Evolutionary conservation across 768 basidiomycete genomes (phyloP).

Genomic region (Boletus pseudopeckii): DNA sequence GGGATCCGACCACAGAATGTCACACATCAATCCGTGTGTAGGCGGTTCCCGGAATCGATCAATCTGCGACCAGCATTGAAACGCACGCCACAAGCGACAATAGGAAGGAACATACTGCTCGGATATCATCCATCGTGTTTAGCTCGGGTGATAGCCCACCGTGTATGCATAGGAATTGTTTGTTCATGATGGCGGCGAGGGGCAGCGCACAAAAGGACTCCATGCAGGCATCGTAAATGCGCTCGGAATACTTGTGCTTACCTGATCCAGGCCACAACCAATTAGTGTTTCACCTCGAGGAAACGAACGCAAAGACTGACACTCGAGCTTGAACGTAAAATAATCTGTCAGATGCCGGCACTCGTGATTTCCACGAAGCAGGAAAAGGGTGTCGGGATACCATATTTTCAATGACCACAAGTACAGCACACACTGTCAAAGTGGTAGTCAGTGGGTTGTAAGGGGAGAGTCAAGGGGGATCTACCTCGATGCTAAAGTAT

Average conservation of each 20-base stretch:
- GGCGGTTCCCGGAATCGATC: slow-evolving; percentile 99
- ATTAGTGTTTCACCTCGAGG: slow-evolving; percentile 4
- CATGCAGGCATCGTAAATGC: slow-evolving; percentile 97
- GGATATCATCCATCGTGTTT: slow-evolving; percentile 92
- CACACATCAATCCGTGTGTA: slow-evolving; percentile 96
- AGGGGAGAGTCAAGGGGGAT: slow-evolving; percentile 5
- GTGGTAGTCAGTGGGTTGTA: not conserved
- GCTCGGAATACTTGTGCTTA: slow-evolving; percentile 98
- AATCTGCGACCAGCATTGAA: slow-evolving; percentile 48
- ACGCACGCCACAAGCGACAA: not conserved
- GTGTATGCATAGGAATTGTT: slow-evolving; percentile 98
- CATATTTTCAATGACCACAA: slow-evolving; percentile 99
- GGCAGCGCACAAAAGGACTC: slow-evolving; percentile 95
- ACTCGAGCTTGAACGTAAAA: slow-evolving; percentile 98
- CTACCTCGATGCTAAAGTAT: slow-evolving; percentile 89
- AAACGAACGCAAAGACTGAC: slow-evolving; percentile 45
- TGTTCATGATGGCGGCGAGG: slow-evolving; percentile 97
- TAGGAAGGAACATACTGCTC: slow-evolving; percentile 52
- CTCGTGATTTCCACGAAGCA: slow-evolving; percentile 97
- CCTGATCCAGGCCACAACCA: slow-evolving; percentile 43
- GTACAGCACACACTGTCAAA: slow-evolving; percentile 85
- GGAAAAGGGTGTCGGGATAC: slow-evolving; percentile 96
- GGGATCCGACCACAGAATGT: slow-evolving; percentile 98
- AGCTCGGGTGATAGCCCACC: slow-evolving; percentile 95
- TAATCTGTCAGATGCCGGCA: slow-evolving; percentile 98